phyloP scores from a whole-genome alignment of 495 filamentous ascomycete genomes.

The Tuber umbilicatum region DNA sequence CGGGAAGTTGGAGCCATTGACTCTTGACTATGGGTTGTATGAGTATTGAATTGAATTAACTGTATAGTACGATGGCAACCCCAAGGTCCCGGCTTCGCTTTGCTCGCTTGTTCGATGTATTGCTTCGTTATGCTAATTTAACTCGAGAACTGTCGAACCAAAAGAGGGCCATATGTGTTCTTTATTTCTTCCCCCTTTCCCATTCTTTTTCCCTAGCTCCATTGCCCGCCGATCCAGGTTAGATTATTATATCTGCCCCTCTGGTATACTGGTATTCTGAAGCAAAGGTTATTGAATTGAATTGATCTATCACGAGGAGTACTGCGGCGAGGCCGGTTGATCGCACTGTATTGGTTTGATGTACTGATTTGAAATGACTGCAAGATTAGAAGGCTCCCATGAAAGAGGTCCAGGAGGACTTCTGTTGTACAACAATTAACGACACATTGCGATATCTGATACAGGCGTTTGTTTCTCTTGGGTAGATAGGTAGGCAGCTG shows the following conservation, averaged over 20 bases:
- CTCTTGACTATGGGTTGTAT: background rate
- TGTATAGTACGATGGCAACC: background rate
- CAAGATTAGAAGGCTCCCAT: background rate
- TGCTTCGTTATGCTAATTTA: background rate
- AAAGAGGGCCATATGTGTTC: background rate
- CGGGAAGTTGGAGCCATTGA: background rate
- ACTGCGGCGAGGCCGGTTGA: background rate
- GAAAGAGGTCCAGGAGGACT: background rate
- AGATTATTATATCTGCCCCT: background rate
- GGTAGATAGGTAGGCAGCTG: background rate
- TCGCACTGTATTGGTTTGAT: slow-evolving; percentile 2
- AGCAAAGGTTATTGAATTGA: background rate
- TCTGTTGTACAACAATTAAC: slow-evolving; percentile 3
- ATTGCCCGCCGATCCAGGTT: background rate
- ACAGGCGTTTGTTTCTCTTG: slow-evolving; percentile 1
- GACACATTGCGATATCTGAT: slow-evolving; percentile 5
- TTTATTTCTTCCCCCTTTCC: background rate
- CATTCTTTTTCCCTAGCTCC: background rate
- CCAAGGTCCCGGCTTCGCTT: background rate
- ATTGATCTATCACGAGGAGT: slow-evolving; percentile 1
- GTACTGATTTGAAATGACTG: slow-evolving; percentile 6
- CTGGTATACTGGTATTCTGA: background rate
- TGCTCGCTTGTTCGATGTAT: background rate
- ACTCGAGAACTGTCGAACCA: background rate
- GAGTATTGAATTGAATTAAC: background rate